Evolutionary conservation across 805 yeast species (phyloP), one percentile per base, ranked within the genome.

Genomic region (Danielia oregonensis): DNA sequence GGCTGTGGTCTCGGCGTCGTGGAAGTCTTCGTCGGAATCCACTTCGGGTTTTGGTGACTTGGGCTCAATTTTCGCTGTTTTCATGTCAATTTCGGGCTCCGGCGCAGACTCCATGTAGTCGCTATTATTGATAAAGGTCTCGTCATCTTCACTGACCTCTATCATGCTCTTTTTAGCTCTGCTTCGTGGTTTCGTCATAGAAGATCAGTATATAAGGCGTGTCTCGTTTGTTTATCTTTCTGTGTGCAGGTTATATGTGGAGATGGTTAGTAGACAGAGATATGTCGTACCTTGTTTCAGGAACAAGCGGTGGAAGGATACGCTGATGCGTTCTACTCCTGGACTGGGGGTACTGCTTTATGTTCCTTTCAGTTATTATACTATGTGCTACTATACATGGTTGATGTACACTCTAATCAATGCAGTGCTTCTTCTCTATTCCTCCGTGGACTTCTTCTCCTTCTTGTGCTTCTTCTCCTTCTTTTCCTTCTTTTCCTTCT

Each of bases 121-220:
- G 39, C 70, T 65, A 37, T 67, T 67, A 39, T 67, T 67, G 26
- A 67, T 51, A 35, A 67, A 67, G 1, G 68, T 54, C 4, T 46
- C 57, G 9, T 54, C 59, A 18, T 48, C 57, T 12, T 43, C 45
- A 19, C 49, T 41, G 30, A 41, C 19, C 24, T 26, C 37, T n/a
- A 42, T 34, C 16, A 47, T 28, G 23, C 38, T 43, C 16, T 42
- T 36, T 10, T 33, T 15, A 9, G 37, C 29, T 36, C 35, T 41
- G 26, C 45, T 33, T 26, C 28, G 28, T 13, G 28, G 28, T 17
- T 37, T 46, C 26, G 29, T 25, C 9, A 26, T 38, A 46, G 35
- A 36, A n/a, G 14, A n/a, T 10, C 33, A 5, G 22, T 11, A 13
- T 16, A 21, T 7, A 19, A 9, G 9, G 21, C 33, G 31, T 26